phyloP scores from a whole-genome alignment of 2,329 filamentous ascomycete species.

The Ilyonectria mors-panacis region DNA sequence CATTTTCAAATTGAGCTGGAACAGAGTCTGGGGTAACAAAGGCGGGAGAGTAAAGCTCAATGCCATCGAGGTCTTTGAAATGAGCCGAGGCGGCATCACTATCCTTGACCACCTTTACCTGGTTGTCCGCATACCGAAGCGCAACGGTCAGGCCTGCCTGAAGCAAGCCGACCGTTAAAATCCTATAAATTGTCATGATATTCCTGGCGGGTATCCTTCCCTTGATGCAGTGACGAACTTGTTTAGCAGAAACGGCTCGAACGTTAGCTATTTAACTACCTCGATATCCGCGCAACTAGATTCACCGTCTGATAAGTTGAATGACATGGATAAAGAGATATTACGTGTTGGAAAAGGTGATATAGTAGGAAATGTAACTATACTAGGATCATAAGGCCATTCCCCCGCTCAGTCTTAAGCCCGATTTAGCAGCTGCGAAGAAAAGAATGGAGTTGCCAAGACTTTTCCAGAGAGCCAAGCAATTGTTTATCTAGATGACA shows the following conservation, averaged over 20 bases:
- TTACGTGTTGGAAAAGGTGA: background rate
- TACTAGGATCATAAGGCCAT: background rate
- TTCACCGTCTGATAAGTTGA: background rate
- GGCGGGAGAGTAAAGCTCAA: slow-evolving; percentile 47
- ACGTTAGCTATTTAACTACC: background rate
- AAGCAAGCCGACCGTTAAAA: slow-evolving; percentile 31
- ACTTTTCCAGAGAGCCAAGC: background rate
- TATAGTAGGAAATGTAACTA: background rate
- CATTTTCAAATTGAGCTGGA: slow-evolving; percentile 45
- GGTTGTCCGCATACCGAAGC: slow-evolving; percentile 47
- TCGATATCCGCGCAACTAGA: background rate
- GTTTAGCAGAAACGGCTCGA: background rate
- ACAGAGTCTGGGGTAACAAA: slow-evolving; percentile 43
- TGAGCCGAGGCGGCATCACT: slow-evolving; percentile 40
- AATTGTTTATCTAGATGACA: slow-evolving; percentile 7
- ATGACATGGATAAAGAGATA: background rate
- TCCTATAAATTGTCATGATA: slow-evolving; percentile 28
- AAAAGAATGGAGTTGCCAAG: slow-evolving; percentile 6
- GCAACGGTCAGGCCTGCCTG: slow-evolving; percentile 40
- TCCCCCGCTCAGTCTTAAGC: slow-evolving; percentile 8
- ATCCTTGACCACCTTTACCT: slow-evolving; percentile 42
- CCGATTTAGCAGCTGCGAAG: slow-evolving; percentile 9
- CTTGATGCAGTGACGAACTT: too few species aligned
- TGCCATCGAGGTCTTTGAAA: slow-evolving; percentile 39
- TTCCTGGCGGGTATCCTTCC: background rate